Percentiles rank a stretch among this genome's conserved stretches.
phyloP scores from a whole-genome alignment of 2,329 filamentous ascomycete genomes.

The Fusarium nematophilum region DNA sequence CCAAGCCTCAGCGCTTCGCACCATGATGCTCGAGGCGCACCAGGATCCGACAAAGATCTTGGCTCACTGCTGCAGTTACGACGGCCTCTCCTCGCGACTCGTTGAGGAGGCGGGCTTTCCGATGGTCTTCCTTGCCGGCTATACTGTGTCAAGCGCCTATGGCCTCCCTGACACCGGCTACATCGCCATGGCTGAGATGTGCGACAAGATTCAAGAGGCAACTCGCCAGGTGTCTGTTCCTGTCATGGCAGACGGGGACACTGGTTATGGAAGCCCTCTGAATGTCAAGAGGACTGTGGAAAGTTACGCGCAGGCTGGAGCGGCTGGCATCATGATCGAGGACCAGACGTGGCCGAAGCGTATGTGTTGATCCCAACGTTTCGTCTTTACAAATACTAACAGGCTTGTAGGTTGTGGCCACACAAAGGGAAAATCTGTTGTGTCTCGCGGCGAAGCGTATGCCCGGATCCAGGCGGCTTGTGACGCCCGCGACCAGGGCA shows the following conservation, averaged over 20 bases:
- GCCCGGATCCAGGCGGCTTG: conserved; percentile 57
- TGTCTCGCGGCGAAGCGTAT: conserved; percentile 57
- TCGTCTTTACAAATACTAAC: too few species aligned
- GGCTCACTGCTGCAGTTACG: conserved; percentile 56
- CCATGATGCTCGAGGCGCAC: conserved; percentile 55
- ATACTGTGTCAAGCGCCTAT: conserved; percentile 53
- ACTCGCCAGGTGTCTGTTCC: conserved; percentile 53
- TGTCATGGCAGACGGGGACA: conserved; percentile 60
- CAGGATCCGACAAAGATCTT: conserved; percentile 56
- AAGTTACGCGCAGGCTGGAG: conserved; percentile 54
- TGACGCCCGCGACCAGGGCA: conserved; percentile 57
- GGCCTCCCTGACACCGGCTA: conserved; percentile 62
- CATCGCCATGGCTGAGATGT: conserved; percentile 60
- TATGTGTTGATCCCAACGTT: too few species aligned
- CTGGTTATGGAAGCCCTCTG: conserved; percentile 59
- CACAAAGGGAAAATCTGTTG: conserved; percentile 58
- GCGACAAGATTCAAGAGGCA: conserved; percentile 57
- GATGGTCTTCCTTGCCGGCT: conserved; percentile 58
- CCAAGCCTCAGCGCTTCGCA: conserved; percentile 52
- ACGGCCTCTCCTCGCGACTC: conserved; percentile 56
- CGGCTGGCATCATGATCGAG: conserved; percentile 56
- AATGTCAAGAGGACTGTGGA: conserved; percentile 58
- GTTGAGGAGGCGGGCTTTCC: conserved; percentile 60
- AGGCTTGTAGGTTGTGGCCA: conserved; percentile 46
- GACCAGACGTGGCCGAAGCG: conserved; percentile 62